Base-by-base conservation (phyloP, 352 stramenopile species). In the Phytopythium montanum region DNA sequence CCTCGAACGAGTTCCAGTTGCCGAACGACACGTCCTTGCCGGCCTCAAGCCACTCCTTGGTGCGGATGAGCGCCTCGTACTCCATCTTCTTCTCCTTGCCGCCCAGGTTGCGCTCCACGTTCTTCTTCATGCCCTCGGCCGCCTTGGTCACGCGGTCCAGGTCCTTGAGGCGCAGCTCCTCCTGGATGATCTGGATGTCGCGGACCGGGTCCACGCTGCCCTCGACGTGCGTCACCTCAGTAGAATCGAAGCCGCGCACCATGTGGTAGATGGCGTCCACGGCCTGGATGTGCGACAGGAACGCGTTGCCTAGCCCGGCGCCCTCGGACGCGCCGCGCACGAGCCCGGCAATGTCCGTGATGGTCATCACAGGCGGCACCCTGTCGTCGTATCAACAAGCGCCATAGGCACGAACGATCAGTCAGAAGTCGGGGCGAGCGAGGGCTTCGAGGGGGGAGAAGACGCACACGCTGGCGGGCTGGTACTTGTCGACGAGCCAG, bases 291-390 rank as follows among this genome's bases (percentile, higher is more conserved):
- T 99, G 97, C 59, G 92, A 98, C 68, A 99, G 81, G 79, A 99
- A 99, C 25, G 95, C 96, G 73, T 99, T 99, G 23, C 98, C 98
- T 16, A 99, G 85, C 60, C 98, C 98, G 8, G 95, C 96, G 64
- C 98, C 98, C 69, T 99, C 97, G 13, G 95, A 90, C 29, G 98
- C 98, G 29, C 94, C 97, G 38, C 92, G 90, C 63, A 99, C 98
- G 21, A 99, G 88, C 56, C 98, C 98, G 33, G 98, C 98, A 80
- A 99, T 99, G 81, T 99, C 98, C 38, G 97, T 99, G 61, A 99
- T 97, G 61, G 96, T 97, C 46, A 99, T 92, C 36, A 98, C 92
- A 19, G 97, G 97, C 1, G 97, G 97, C 38, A 99, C 81, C 21
- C 76, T 85, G 23, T 38, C n/a, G n/a, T 53, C 25, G 29, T 21